A percentile compares a stretch with the other conserved stretches of the same genome.
Evolutionary conservation across 805 yeast genomes (phyloP).

Genomic region (Grigorovia jiainica): DNA sequence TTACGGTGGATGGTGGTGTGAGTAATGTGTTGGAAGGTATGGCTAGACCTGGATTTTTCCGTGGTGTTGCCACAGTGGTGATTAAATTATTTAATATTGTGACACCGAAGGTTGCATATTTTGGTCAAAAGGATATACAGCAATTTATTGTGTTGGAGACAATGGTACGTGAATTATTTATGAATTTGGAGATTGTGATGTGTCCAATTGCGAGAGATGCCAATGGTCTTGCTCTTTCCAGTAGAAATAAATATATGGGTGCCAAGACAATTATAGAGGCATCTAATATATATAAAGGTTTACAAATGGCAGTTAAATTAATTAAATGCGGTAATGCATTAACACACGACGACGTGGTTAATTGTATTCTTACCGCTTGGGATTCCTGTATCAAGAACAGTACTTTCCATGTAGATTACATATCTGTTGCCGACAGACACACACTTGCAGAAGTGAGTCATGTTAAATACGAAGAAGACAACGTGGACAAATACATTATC

Average conservation of each 20-base stretch:
- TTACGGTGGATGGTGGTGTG: conserved; percentile 68
- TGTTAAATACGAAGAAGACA: conserved; percentile 32
- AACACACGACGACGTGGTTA: conserved; percentile 23
- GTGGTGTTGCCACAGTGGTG: conserved; percentile 95
- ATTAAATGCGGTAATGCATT: neutral
- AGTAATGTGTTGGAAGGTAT: conserved; percentile 84
- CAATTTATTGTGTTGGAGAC: conserved; percentile 75
- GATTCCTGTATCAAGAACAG: conserved; percentile 20
- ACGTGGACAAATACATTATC: conserved; percentile 37
- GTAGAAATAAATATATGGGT: conserved; percentile 73
- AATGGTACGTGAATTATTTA: conserved; percentile 68
- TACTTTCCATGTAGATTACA: conserved; percentile 54
- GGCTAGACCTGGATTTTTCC: conserved; percentile 82
- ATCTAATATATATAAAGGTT: conserved; percentile 47
- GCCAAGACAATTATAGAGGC: conserved; percentile 39
- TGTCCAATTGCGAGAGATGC: conserved; percentile 66
- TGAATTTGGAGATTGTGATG: conserved; percentile 54
- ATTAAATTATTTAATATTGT: conserved; percentile 73
- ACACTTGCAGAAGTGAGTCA: conserved; percentile 50
- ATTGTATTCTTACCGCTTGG: conserved; percentile 26
- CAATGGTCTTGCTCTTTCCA: conserved; percentile 78
- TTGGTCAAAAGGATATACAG: conserved; percentile 95
- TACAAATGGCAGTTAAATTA: conserved; percentile 23
- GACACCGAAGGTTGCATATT: conserved; percentile 68
- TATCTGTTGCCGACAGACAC: conserved; percentile 61